Evolutionary conservation across 768 basidiomycete species (phyloP).

Genomic region (Antrodiella citrinella): DNA sequence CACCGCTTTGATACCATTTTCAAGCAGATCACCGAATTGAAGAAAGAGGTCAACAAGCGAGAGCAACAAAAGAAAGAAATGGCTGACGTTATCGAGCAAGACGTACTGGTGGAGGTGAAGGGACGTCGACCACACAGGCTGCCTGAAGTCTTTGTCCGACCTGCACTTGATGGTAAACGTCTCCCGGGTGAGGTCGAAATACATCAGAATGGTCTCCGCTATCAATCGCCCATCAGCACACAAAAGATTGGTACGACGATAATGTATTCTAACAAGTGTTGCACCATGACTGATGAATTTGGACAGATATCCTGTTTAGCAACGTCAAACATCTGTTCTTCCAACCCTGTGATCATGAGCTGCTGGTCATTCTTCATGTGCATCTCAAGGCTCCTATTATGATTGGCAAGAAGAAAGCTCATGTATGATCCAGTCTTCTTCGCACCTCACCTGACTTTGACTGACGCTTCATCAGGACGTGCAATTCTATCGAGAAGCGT

Average conservation of each 20-base stretch:
- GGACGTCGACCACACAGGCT: slow-evolving; percentile 80
- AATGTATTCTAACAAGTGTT: too few relatives aligned
- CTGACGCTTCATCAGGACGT: slow-evolving; percentile 55
- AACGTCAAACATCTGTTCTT: slow-evolving; percentile 99
- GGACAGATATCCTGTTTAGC: slow-evolving; percentile 81
- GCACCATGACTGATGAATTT: neutral
- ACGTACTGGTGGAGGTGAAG: slow-evolving; percentile 79
- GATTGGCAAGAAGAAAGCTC: slow-evolving; percentile 98
- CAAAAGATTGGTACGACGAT: slow-evolving; percentile 83
- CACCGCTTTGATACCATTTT: slow-evolving; percentile 84
- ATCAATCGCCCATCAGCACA: slow-evolving; percentile 76
- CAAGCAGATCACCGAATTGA: slow-evolving; percentile 89
- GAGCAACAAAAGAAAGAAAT: slow-evolving; percentile 98
- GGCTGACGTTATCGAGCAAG: slow-evolving; percentile 97
- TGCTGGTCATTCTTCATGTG: slow-evolving; percentile 89
- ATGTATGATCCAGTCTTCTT: slow-evolving; percentile 40
- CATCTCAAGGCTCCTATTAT: slow-evolving; percentile 95
- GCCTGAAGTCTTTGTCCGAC: slow-evolving; percentile 88
- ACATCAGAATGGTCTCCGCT: slow-evolving; percentile 93
- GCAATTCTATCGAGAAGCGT: slow-evolving; percentile 97
- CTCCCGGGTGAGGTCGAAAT: slow-evolving; percentile 97
- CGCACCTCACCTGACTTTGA: slow-evolving; percentile 1
- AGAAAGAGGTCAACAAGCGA: slow-evolving; percentile 94
- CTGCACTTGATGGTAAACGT: slow-evolving; percentile 90
- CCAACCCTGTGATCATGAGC: slow-evolving; percentile 95